Percentiles rank a stretch among this genome's conserved stretches.
Evolutionary conservation across 192 early-diverging fungal species (phyloP).

Genomic region (Phycomyces nitens): DNA sequence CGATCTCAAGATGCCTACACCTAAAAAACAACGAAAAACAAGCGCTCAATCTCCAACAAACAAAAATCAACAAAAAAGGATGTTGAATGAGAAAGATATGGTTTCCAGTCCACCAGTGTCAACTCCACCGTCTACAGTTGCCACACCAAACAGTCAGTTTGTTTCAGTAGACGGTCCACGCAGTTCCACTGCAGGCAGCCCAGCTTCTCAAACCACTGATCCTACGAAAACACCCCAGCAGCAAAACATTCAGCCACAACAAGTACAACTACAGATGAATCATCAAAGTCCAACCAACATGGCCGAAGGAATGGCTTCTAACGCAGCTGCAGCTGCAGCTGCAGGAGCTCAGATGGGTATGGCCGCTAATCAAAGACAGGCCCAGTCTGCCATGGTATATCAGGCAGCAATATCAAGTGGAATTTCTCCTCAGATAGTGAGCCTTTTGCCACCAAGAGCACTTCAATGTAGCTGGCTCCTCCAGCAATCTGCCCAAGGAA

Average conservation of each 20-base stretch:
- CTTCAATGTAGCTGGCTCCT: constrained; percentile 31
- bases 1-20: constrained; percentile 30
- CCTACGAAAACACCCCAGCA: neutral
- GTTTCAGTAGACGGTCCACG: neutral
- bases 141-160: neutral
- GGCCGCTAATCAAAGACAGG: constrained; percentile 10
- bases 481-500: constrained; percentile 17
- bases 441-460: constrained; percentile 24
- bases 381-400: constrained; percentile 19
- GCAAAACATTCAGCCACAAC: neutral
- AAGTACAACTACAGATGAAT: neutral
- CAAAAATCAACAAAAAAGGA: neutral
- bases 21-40: constrained; percentile 22
- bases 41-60: constrained; percentile 12
- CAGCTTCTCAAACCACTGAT: neutral
- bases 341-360: constrained; percentile 12
- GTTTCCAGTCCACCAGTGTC: neutral
- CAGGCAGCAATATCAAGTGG: constrained; percentile 22
- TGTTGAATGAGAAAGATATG: neutral
- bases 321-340: neutral
- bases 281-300: neutral
- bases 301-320: neutral
- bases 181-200: neutral
- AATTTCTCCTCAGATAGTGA: constrained; percentile 25
- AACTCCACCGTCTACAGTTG: neutral